Evolutionary conservation across 2,329 filamentous ascomycete genomes (phyloP).

Genomic region (Paracorniculantispora psalliotae): DNA sequence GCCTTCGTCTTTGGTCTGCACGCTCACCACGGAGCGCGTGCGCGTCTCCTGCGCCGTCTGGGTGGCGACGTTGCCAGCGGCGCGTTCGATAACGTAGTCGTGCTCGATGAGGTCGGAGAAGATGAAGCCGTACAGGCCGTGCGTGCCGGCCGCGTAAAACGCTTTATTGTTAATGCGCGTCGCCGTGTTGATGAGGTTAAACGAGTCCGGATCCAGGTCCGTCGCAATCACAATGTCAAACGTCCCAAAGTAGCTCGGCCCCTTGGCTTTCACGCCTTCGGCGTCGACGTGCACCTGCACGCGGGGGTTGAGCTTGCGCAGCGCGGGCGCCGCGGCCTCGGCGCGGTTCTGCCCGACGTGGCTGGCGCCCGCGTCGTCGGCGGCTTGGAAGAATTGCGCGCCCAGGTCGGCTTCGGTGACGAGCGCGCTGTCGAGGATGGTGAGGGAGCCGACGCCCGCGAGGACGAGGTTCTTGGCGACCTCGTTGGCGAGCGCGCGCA

Average conservation of each 20-base stretch:
- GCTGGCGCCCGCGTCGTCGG: slow-evolving; percentile 33
- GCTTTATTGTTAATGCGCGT: slow-evolving; percentile 72
- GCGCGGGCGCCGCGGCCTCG: slow-evolving; percentile 68
- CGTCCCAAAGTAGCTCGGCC: slow-evolving; percentile 66
- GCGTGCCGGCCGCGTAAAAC: slow-evolving; percentile 83
- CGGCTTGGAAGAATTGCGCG: slow-evolving; percentile 73
- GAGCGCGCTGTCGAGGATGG: slow-evolving; percentile 71
- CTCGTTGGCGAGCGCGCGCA: slow-evolving; percentile 86
- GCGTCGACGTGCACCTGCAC: slow-evolving; percentile 71
- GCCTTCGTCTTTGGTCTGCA: slow-evolving; percentile 65
- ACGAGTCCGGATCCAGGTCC: slow-evolving; percentile 70
- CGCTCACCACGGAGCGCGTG: slow-evolving; percentile 69
- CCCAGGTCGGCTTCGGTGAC: slow-evolving; percentile 78
- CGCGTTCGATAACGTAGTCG: slow-evolving; percentile 82
- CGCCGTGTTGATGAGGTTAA: slow-evolving; percentile 78
- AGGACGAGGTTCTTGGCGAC: slow-evolving; percentile 96
- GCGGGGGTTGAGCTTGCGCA: slow-evolving; percentile 84
- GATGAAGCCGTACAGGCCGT: slow-evolving; percentile 91
- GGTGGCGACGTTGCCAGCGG: slow-evolving; percentile 69
- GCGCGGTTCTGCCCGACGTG: slow-evolving; percentile 80
- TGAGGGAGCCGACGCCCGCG: slow-evolving; percentile 85
- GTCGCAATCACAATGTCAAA: slow-evolving; percentile 90
- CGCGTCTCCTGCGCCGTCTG: slow-evolving; percentile 61
- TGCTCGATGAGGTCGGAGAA: slow-evolving; percentile 91
- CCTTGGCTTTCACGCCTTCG: slow-evolving; percentile 61